Percentiles rank a stretch among this genome's conserved stretches.
Evolutionary conservation across 2,329 filamentous ascomycete species (phyloP).

Genomic region (Colletotrichum brevisporum): DNA sequence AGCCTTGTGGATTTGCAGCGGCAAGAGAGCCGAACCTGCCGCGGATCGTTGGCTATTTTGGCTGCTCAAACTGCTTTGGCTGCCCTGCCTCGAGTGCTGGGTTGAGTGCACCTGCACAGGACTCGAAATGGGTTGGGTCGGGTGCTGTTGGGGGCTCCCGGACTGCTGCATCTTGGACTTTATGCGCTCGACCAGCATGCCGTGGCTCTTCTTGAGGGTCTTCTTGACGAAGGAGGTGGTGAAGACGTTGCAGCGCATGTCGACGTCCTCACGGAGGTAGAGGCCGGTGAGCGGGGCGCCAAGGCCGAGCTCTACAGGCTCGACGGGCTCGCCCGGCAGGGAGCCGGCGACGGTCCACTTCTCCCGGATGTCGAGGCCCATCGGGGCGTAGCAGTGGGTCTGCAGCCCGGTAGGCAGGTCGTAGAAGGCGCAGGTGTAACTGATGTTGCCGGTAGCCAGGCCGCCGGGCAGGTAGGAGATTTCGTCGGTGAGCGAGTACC

Average conservation of each 20-base stretch:
- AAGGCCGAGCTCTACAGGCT: constrained; percentile 76
- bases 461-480: constrained; percentile 81
- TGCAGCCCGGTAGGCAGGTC: constrained; percentile 79
- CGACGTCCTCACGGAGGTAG: constrained; percentile 88
- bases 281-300: constrained; percentile 77
- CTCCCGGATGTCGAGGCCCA: constrained; percentile 83
- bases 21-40: not conserved
- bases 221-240: constrained; percentile 84
- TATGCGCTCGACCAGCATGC: constrained; percentile 76
- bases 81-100: not conserved
- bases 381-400: constrained; percentile 87
- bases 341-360: constrained; percentile 84
- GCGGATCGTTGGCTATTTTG: constrained; percentile 32
- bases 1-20: not conserved
- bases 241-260: constrained; percentile 84
- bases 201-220: constrained; percentile 84
- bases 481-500: constrained; percentile 86
- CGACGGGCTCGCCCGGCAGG: constrained; percentile 77
- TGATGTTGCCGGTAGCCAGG: constrained; percentile 75
- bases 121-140: not conserved
- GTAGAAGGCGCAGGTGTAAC: constrained; percentile 86
- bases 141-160: constrained; percentile 3
- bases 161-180: constrained; percentile 53
- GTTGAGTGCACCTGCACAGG: not conserved
- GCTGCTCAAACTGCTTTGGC: constrained; percentile 32